Evolutionary conservation across 192 early-diverging fungal genomes (phyloP).

Genomic region (Phlyctochytrium arcticum): DNA sequence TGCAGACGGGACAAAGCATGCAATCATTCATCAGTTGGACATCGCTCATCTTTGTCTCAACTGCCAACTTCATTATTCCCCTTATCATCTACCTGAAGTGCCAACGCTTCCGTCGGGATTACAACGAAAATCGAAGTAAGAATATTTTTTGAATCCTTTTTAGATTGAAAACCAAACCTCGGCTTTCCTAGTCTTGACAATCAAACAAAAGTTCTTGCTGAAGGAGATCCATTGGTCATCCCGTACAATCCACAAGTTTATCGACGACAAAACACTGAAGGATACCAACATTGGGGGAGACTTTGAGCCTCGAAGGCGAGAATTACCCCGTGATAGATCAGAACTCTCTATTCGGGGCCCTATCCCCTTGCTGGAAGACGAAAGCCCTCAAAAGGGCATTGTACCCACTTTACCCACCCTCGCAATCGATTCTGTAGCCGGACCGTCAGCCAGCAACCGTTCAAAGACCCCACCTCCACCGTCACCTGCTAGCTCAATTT

Average conservation of each 20-base stretch:
- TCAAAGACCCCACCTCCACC: conserved; percentile 6
- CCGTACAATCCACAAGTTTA: conserved; percentile 39
- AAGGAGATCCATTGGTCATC: conserved; percentile 44
- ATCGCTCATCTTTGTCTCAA: conserved; percentile 44
- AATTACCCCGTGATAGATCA: conserved; percentile 1
- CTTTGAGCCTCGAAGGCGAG: neutral
- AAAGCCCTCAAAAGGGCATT: neutral
- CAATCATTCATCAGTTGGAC: conserved; percentile 46
- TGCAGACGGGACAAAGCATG: conserved; percentile 39
- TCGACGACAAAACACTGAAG: conserved; percentile 27
- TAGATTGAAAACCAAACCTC: no score
- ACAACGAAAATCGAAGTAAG: conserved; percentile 39
- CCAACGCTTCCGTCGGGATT: conserved; percentile 39
- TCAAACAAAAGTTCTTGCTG: conserved; percentile 43
- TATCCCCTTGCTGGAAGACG: conserved; percentile 1
- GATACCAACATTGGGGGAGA: neutral
- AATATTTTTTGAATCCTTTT: no score
- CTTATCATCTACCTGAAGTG: conserved; percentile 54
- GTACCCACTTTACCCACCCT: neutral
- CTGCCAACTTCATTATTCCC: conserved; percentile 55
- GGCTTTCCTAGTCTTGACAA: conserved; percentile 22
- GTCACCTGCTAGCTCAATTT: conserved; percentile 9
- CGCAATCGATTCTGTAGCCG: neutral
- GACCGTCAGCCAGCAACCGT: neutral
- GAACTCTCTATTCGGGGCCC: conserved; percentile 10